Conservation (phyloP, 2,329 filamentous ascomycete species). For the Sporothrix globosa region DNA sequence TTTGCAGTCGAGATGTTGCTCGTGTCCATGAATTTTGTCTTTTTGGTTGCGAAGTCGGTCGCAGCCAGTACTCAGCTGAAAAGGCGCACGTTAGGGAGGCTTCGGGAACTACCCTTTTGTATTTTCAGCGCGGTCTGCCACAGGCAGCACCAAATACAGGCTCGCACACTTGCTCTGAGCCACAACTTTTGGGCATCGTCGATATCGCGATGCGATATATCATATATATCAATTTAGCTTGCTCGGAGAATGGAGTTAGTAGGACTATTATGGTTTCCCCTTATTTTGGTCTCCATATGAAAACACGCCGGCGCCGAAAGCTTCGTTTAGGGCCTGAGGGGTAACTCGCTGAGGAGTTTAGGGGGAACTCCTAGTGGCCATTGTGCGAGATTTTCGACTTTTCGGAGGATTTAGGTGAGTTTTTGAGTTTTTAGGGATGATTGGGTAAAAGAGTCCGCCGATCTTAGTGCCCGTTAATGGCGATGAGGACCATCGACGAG, state of each 20-base stretch:
- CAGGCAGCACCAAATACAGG: too few relatives aligned
- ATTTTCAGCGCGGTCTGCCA: too few relatives aligned
- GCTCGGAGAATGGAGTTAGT: too few relatives aligned
- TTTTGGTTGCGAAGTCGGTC: too few relatives aligned
- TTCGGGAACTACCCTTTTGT: too few relatives aligned
- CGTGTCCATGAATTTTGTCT: too few relatives aligned
- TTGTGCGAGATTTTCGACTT: not conserved
- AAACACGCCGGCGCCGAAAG: slow-evolving; percentile 16
- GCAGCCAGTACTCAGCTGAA: not conserved
- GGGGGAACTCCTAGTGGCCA: not conserved
- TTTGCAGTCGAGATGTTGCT: not conserved
- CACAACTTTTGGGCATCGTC: too few relatives aligned
- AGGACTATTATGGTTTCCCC: too few relatives aligned
- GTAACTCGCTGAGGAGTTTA: slow-evolving; percentile 2
- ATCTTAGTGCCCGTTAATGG: slow-evolving; percentile 13
- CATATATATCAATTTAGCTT: too few relatives aligned
- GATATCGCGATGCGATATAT: too few relatives aligned
- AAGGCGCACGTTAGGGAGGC: not conserved
- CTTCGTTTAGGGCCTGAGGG: slow-evolving; percentile 3
- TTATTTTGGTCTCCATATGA: not conserved
- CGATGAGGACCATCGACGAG: too few relatives aligned
- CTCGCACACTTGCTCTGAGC: too few relatives aligned
- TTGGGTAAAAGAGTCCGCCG: not conserved
- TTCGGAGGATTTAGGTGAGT: not conserved
- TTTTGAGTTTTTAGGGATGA: not conserved